Evolutionary conservation across 2,329 filamentous ascomycete species (phyloP), one percentile per base, ranked within the genome.

Genomic region (Pseudohalonectria lignicola): DNA sequence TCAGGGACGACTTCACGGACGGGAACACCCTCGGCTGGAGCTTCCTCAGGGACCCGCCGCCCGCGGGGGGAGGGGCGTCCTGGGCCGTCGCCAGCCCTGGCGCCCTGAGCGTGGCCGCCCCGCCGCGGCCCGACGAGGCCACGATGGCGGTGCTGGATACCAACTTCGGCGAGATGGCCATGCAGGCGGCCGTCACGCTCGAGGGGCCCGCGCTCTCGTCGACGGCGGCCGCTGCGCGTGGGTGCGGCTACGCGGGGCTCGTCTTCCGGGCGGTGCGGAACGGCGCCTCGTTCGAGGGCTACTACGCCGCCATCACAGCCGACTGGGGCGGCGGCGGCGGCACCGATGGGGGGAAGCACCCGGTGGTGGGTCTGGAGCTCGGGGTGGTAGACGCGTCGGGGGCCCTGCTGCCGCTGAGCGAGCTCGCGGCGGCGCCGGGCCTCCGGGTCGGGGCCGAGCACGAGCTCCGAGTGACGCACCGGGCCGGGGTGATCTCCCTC

Each of bases 1-100:
- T 64, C 9, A 55, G 58, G 41, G 61, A 66, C 43, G 54, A 64
- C 44, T 65, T 65, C 31, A 48, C 54, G 5, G 58, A 64, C 37
- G 60, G 59, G 8, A 47, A 56, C 18, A 54, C 59, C 46, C 48
- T 63, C 36, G 56, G 46, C 4, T 65, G 62, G 62, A n/a, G n/a
- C n/a, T n/a, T n/a, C n/a, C n/a, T n/a, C n/a, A n/a, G n/a, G n/a
- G n/a, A n/a, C n/a, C n/a, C n/a, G n/a, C n/a, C n/a, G n/a, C n/a
- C n/a, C n/a, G n/a, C n/a, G n/a, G n/a, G n/a, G n/a, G n/a, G n/a
- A n/a, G n/a, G n/a, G n/a, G n/a, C n/a, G n/a, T n/a, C n/a, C 54
- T 48, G 16, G 47, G 49, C 3, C 53, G 47, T 36, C 48, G 44
- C 13, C 47, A 45, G 11, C 36, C 37, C 4, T 57, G 54, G 50